Evolutionary conservation across 2,329 filamentous ascomycete genomes (phyloP).

Genomic region (Simplicillium sp.): DNA sequence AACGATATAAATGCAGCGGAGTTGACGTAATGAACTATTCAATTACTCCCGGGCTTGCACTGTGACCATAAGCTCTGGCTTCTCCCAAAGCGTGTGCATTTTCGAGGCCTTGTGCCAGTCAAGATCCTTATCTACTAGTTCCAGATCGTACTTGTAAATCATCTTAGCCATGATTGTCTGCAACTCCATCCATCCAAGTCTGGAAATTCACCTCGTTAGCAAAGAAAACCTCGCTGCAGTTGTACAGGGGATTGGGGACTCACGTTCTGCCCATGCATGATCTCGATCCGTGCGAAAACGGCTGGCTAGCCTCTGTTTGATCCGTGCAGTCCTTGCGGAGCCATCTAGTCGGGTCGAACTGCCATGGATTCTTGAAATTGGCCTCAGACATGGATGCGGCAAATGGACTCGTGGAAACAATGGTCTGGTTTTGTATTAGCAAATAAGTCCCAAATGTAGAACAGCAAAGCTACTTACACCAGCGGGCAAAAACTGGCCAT

Average conservation of each 20-base stretch:
- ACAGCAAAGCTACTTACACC: not conserved
- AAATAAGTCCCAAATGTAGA: not conserved
- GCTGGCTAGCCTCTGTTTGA: not conserved
- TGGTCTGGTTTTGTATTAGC: not conserved
- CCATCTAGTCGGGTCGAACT: not conserved
- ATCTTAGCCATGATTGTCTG: not conserved
- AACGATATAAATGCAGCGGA: too few relatives aligned
- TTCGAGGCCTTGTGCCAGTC: conserved; percentile 12
- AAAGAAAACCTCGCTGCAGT: too few relatives aligned
- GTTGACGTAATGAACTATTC: too few relatives aligned
- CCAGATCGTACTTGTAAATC: not conserved
- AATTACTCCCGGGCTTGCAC: too few relatives aligned
- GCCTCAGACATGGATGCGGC: not conserved
- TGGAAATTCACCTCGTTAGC: not conserved
- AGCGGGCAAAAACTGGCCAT: not conserved
- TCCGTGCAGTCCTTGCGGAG: not conserved
- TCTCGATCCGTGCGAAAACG: not conserved
- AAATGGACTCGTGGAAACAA: not conserved
- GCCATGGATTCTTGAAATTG: not conserved
- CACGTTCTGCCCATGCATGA: not conserved
- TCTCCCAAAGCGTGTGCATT: not conserved
- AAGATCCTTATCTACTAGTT: not conserved
- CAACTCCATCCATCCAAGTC: not conserved
- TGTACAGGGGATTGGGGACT: too few relatives aligned
- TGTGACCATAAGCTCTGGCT: too few relatives aligned